Evolutionary conservation across 2,329 filamentous ascomycete species (phyloP).

Genomic region (Paracamarosporium sp.): DNA sequence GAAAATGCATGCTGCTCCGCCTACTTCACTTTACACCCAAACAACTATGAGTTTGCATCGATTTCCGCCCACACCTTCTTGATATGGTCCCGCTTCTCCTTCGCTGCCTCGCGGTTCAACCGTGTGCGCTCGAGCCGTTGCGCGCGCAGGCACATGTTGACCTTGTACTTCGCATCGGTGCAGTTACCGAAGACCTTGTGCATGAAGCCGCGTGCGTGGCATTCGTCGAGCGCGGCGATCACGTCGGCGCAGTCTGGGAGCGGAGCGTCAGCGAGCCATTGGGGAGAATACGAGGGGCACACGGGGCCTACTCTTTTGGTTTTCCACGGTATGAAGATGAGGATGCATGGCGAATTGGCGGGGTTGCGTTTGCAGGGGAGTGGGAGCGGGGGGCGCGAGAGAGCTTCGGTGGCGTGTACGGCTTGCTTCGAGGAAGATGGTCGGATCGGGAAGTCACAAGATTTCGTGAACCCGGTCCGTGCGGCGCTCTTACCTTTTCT

Average conservation of each 20-base stretch:
- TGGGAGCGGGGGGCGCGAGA: conserved; percentile 9
- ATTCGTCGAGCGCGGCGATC: conserved; percentile 93
- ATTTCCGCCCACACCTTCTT: conserved; percentile 81
- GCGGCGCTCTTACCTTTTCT: conserved; percentile 20
- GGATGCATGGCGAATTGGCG: conserved; percentile 81
- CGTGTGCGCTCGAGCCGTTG: conserved; percentile 81
- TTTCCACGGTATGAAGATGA: conserved; percentile 92
- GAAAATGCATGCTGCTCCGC: conserved; percentile 8
- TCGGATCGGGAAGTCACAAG: conserved; percentile 26
- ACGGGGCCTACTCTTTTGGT: conserved; percentile 69
- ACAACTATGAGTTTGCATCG: conserved; percentile 66
- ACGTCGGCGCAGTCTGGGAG: conserved; percentile 86
- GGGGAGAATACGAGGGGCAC: conserved; percentile 1
- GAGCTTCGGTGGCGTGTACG: conserved; percentile 5
- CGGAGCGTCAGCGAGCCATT: too few species aligned
- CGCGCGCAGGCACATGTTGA: conserved; percentile 82
- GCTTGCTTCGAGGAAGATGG: conserved; percentile 5
- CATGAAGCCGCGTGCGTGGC: conserved; percentile 89
- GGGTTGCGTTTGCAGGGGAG: neutral
- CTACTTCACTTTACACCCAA: neutral
- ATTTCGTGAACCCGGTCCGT: conserved; percentile 35
- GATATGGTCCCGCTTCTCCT: conserved; percentile 73
- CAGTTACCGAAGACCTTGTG: conserved; percentile 92
- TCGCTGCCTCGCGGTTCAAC: conserved; percentile 74
- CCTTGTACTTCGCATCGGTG: conserved; percentile 81